Base-by-base conservation (phyloP, 2,329 filamentous ascomycete genomes). In the Orbilia quercus region DNA sequence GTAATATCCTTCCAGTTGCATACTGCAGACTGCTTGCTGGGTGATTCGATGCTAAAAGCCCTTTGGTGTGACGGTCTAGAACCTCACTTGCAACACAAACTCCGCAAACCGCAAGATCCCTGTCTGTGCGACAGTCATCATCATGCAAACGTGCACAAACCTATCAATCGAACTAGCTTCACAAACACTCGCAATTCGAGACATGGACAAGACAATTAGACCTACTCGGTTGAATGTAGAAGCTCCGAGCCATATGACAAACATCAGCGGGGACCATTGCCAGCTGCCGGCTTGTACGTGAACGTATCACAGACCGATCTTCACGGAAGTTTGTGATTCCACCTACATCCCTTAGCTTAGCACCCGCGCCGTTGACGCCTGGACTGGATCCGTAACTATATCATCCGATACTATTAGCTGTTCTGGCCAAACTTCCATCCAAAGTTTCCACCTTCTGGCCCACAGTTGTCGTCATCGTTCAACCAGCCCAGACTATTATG, bases 31-130 rank as follows among this genome's bases (percentile, higher is more conserved):
- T 16, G 2, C 16, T 2, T 40, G 50, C 16, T 1, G 57, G 14
- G 14, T 11, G 23, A 42, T 23, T 34, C 23, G 34, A 50, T 12
- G 7, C 20, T n/a, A 31, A 14, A 36, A 22, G 28, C 25, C n/a
- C n/a, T 14, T 62, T 57, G 31, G 58, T 64, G 51, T 25, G 36
- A 72, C 67, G 67, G 67, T 72, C 67, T 72, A 72, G 67, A 72
- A 72, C 67, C 53, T 71, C 58, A 59, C 44, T 22, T 45, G 44
- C 59, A 72, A 72, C 67, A 65, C 67, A 72, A 55, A 38, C 58
- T 65, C 58, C 50, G 5, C 50, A 44, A 59, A 22, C 42, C 28
- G 28, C 40, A 63, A 50, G 18, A 71, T 58, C 66, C 66, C 36
- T 71, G 66, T 63, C 34, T 71, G 58, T 71, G 54, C 36, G 18